Evolutionary conservation across 2,329 filamentous ascomycete genomes (phyloP), one percentile per base, ranked within the genome.

Genomic region (Aspergillus fumigatiaffinis): DNA sequence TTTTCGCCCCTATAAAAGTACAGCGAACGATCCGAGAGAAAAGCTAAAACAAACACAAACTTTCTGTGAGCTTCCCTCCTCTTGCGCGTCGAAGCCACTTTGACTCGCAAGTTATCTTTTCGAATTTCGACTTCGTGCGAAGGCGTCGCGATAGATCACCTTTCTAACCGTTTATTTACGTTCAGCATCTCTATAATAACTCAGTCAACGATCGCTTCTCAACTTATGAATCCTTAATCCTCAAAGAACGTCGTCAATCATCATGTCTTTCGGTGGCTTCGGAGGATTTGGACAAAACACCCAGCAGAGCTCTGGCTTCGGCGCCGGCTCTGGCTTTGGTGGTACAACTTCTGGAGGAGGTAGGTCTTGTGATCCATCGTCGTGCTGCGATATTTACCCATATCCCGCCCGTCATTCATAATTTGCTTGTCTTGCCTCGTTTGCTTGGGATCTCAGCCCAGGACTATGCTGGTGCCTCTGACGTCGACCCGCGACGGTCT

Each of bases 201-300:
- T 49, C 54, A 48, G 32, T 57, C 55, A 48, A 23, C 56, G 53
- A 52, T 51, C 32, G 49, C 52, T 53, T 58, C 58, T 50, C 60
- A 63, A 67, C 66, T 61, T 60, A 71, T 74, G 69, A 69, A 64
- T 66, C 62, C 60, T 59, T 67, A 63, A 67, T 20, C 56, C 52
- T 59, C 59, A 60, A 60, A 58, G 50, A 59, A 59, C 56, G 60
- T 57, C 63, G 56, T 58, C 62, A 63, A 61, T 60, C 65, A 73
- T 63, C 59, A 75, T 75, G 71, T 75, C 72, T 65, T 73, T 72
- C 66, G 76, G 44, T 47, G 44, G 78, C 67, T 79, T 80, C 69
- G 76, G 78, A 66, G 82, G 84, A 78, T 87, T 88, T 74, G 84
- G 84, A 75, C 80, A 81, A 68, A 81, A 80, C 61, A 85, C 82